Base-by-base conservation (phyloP, 176 grass and related monocot genomes). In the Rhynchospora breviuscula region DNA sequence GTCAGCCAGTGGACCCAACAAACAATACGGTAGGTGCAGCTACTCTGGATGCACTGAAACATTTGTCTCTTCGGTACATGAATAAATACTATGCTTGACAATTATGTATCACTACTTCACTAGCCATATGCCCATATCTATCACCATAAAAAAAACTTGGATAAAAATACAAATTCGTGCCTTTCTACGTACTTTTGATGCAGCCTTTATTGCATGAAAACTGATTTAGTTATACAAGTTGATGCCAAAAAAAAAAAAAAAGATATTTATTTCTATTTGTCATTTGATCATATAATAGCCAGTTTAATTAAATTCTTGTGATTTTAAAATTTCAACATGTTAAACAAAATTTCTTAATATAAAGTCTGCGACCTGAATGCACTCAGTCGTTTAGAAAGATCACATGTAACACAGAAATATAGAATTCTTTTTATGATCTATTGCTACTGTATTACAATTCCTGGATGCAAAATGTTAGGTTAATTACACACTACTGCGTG, bases 11-110 rank as follows among this genome's bases (percentile, higher is more conserved):
- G 53, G 76, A 0, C 46, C 76, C 26, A 31, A 35, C 7, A 17
- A 17, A 10, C 1, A 60, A 54, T 59, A 79, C 12, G 76, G 23
- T 60, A 19, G 14, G 33, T 60, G 76, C 23, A 43, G 52, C 17
- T 8, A 46, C 51, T 45, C 79, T 82, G 59, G 40, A 26, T 65
- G 54, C 58, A 82, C 79, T 82, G 79, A 67, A 82, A 67, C 79
- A 66, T 58, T 82, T 67, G 77, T 80, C 43, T 82, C 40, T 65
- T 66, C 46, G 43, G 58, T 82, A 23, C 57, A 65, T 61, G 75
- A 59, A 81, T 49, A 45, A 82, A 66, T 63, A 82, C 60, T 66
- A 66, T 82, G 79, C 58, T 66, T 82, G 79, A 82, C 59, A 63
- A 64, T 29, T 49, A 51, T 73, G 45, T 49, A 73, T 75, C 19